phyloP scores from a whole-genome alignment of 148 eudicot species.

The Chenopodium album region DNA sequence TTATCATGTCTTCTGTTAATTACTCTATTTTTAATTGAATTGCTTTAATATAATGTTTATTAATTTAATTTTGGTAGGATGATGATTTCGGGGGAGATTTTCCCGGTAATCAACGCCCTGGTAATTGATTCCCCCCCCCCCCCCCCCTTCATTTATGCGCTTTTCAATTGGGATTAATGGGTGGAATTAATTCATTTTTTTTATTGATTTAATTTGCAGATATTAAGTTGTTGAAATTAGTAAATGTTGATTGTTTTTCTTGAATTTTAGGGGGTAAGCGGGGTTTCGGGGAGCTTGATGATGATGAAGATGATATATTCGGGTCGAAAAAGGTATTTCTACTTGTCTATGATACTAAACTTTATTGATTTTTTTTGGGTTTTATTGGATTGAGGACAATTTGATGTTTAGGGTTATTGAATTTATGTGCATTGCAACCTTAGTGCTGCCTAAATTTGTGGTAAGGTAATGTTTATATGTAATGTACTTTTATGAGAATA shows the following conservation, averaged over 20 bases:
- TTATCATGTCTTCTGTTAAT: not conserved
- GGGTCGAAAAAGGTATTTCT: constrained; percentile 65
- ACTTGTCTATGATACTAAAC: not conserved
- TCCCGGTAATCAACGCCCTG: constrained; percentile 56
- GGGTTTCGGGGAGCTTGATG: constrained; percentile 83
- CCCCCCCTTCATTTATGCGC: not conserved
- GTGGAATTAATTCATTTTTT: not conserved
- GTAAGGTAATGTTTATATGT: not conserved
- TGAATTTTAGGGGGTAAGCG: constrained; percentile 64
- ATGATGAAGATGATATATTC: constrained; percentile 94
- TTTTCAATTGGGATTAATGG: not conserved
- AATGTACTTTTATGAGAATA: no score
- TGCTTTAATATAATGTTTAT: not conserved
- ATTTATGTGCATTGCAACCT: not conserved
- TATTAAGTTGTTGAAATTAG: not conserved
- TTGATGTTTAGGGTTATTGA: not conserved
- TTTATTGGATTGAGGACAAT: not conserved
- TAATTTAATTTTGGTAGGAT: constrained; percentile 45
- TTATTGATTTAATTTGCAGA: not conserved
- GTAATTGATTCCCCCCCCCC: constrained; percentile 18
- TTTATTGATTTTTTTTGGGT: not conserved
- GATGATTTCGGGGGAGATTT: constrained; percentile 97
- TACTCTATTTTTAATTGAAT: not conserved
- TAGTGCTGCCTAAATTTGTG: not conserved
- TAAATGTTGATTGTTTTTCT: not conserved